phyloP scores from a whole-genome alignment of 257 asterid species.

The Nicotiana otophora region DNA sequence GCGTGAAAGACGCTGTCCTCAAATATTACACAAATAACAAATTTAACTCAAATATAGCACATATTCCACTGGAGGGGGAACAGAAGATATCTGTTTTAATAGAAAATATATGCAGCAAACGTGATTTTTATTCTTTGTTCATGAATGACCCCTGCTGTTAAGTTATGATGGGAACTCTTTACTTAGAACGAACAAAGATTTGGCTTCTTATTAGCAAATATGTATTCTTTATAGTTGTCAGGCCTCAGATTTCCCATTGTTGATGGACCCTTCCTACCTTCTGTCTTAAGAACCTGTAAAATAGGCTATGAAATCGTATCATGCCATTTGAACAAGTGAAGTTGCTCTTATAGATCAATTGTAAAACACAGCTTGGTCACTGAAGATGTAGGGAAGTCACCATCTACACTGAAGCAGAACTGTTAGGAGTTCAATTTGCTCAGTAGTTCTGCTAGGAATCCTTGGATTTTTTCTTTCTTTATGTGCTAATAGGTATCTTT shows the following conservation, averaged over 20 bases:
- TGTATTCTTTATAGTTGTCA: neutral
- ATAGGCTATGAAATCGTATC: neutral
- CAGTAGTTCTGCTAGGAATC: neutral
- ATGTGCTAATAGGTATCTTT: neutral
- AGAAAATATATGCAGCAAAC: neutral
- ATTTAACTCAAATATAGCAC: neutral
- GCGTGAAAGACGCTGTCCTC: neutral
- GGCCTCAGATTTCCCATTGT: neutral
- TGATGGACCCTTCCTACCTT: neutral
- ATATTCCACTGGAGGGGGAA: neutral
- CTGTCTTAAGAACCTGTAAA: neutral
- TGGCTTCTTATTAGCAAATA: neutral
- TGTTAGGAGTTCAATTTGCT: neutral
- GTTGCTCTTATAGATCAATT: neutral
- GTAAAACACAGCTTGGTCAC: neutral
- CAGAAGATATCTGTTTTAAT: neutral
- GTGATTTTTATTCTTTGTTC: neutral
- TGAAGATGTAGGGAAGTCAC: neutral
- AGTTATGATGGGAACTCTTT: neutral
- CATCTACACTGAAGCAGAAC: conserved; percentile 3
- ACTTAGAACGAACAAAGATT: neutral
- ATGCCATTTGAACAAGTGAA: neutral
- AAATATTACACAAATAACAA: neutral
- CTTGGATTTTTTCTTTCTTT: neutral
- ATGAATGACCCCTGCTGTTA: neutral